Evolutionary conservation across 1,139 yeast genomes (phyloP).

Genomic region (Spathaspora sp.): DNA sequence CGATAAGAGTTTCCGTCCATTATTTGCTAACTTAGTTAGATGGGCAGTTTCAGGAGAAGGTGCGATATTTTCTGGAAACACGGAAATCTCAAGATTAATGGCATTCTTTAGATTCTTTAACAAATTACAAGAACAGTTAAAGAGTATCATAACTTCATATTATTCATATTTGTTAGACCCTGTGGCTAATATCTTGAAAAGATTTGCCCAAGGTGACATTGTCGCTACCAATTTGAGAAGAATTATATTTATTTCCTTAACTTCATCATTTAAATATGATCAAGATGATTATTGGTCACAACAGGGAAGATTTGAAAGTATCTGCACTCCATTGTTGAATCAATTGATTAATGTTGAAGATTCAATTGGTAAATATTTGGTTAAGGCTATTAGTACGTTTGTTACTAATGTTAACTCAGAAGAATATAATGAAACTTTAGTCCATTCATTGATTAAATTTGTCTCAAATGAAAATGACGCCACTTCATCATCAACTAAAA

Average conservation of each 20-base stretch:
- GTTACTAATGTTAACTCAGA: slow-evolving; percentile 76
- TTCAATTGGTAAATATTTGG: slow-evolving; percentile 71
- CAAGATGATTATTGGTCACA: slow-evolving; percentile 95
- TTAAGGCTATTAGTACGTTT: slow-evolving; percentile 74
- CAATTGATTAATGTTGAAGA: slow-evolving; percentile 71
- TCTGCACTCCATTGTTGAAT: slow-evolving; percentile 58
- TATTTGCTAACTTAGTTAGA: slow-evolving; percentile 82
- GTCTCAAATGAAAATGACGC: slow-evolving; percentile 37
- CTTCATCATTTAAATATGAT: slow-evolving; percentile 81
- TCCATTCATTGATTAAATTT: slow-evolving; percentile 36
- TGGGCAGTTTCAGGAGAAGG: slow-evolving; percentile 93
- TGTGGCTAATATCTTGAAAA: slow-evolving; percentile 52
- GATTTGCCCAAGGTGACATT: slow-evolving; percentile 44
- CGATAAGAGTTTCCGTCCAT: slow-evolving; percentile 90
- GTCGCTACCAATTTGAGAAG: slow-evolving; percentile 63
- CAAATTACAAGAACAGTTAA: slow-evolving; percentile 78
- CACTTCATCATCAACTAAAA: slow-evolving; percentile 47
- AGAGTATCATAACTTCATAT: slow-evolving; percentile 84
- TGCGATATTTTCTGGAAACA: slow-evolving; percentile 40
- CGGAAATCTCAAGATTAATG: slow-evolving; percentile 54
- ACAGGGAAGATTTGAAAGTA: slow-evolving; percentile 75
- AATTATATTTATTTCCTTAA: slow-evolving; percentile 66
- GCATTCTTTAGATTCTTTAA: slow-evolving; percentile 87
- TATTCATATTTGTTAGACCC: slow-evolving; percentile 83
- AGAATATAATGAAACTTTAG: slow-evolving; percentile 65